A percentile compares a stretch with the other conserved stretches of the same genome.
phyloP scores from a whole-genome alignment of 2,329 filamentous ascomycete species.

The Claviceps purpurea region DNA sequence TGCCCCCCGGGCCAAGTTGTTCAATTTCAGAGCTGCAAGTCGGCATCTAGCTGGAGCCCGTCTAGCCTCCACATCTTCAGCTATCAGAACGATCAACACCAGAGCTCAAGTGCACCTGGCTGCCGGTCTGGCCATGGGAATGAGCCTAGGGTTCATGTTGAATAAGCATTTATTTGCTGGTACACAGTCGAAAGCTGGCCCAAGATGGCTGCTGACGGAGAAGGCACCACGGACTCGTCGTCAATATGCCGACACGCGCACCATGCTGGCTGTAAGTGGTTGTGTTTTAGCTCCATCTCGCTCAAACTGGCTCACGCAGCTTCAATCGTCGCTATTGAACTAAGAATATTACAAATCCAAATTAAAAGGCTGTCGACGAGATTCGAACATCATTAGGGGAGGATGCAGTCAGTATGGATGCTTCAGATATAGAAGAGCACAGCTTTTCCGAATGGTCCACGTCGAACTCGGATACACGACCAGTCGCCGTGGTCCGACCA shows the following conservation, averaged over 20 bases:
- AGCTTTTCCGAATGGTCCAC: slow-evolving; percentile 61
- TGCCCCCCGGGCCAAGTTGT: not conserved
- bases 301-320: too few relatives aligned
- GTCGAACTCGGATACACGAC: slow-evolving; percentile 48
- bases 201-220: slow-evolving; percentile 8
- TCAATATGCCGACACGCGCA: slow-evolving; percentile 12
- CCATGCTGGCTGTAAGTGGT: slow-evolving; percentile 10
- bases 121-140: slow-evolving; percentile 1
- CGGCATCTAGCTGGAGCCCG: not conserved
- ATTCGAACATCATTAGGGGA: slow-evolving; percentile 27
- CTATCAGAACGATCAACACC: not conserved
- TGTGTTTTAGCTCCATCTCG: too few relatives aligned
- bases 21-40: not conserved
- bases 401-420: slow-evolving; percentile 48
- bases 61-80: not conserved
- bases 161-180: not conserved
- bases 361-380: slow-evolving; percentile 8
- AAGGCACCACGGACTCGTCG: not conserved
- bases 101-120: not conserved
- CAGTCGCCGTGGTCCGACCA: slow-evolving; percentile 53
- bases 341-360: too few relatives aligned
- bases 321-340: too few relatives aligned
- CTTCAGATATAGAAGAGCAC: slow-evolving; percentile 49
- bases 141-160: not conserved
- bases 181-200: not conserved